A percentile compares a stretch with the other conserved stretches of the same genome.
These are phyloP conservation scores for Schizophyllum commune DNA, from an alignment of 1,284 basidiomycete genomes.

Conservation along the genomic window DNA sequence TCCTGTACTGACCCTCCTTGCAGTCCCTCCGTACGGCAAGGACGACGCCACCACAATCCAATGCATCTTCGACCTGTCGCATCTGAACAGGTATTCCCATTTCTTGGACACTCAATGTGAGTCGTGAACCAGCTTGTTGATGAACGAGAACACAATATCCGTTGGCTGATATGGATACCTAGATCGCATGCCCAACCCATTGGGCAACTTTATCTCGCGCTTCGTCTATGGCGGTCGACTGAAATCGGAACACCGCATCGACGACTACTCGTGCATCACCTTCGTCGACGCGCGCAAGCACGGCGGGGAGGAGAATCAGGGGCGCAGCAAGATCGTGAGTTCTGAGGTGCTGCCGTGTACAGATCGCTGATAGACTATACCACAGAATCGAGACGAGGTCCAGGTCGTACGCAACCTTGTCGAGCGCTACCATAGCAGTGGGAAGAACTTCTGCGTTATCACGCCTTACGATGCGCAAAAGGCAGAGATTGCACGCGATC, in stretches of 20 bases:
- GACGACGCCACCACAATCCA: conserved; percentile 41
- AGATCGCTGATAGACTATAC: too few species aligned
- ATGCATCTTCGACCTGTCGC: conserved; percentile 51
- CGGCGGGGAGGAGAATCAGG: too few species aligned
- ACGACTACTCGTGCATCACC: conserved; percentile 19
- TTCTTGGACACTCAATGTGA: conserved; percentile 55
- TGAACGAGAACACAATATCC: conserved; percentile 28
- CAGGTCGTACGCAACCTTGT: conserved; percentile 30
- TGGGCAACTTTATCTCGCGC: conserved; percentile 40
- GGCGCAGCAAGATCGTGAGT: too few species aligned
- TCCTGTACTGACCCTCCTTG: conserved; percentile 4
- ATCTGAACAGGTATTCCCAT: conserved; percentile 32
- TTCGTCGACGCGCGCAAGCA: conserved; percentile 30
- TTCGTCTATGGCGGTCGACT: conserved; percentile 34
- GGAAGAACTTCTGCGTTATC: conserved; percentile 48
- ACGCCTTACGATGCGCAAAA: conserved; percentile 68
- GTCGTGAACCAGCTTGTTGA: conserved; percentile 31
- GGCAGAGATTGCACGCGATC: conserved; percentile 27
- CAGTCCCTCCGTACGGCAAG: conserved; percentile 54
- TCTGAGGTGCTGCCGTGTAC: too few species aligned
- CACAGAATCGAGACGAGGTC: not conserved
- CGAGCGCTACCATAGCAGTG: conserved; percentile 32
- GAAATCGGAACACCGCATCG: conserved; percentile 26
- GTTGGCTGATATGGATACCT: not conserved
- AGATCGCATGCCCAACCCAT: conserved; percentile 43